Evolutionary conservation across 1,139 yeast species (phyloP).

Genomic region (Candida tunisiensis): DNA sequence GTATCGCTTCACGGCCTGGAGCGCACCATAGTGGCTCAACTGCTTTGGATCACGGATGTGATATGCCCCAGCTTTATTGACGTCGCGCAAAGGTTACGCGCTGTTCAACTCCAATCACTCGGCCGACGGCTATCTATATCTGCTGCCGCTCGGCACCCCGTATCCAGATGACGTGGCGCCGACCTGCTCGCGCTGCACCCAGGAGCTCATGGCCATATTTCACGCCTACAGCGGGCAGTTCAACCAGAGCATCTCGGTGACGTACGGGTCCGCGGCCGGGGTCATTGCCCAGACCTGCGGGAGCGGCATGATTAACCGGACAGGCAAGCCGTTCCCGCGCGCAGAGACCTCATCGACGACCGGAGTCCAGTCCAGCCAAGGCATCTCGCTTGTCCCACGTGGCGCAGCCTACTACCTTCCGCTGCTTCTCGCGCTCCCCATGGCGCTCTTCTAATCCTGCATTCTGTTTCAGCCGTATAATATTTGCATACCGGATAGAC

Average conservation of each 20-base stretch:
- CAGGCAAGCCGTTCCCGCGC: slow-evolving; percentile 5
- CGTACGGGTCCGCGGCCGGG: slow-evolving; percentile 14
- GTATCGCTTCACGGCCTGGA: too few relatives aligned
- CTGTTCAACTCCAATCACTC: slow-evolving; percentile 9
- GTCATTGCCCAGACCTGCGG: slow-evolving; percentile 8
- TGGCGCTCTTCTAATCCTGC: too few relatives aligned
- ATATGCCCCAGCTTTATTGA: too few relatives aligned
- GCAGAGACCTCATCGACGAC: slow-evolving; percentile 1
- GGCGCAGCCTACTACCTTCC: too few relatives aligned
- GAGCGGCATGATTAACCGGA: slow-evolving; percentile 5
- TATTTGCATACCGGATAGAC: too few relatives aligned
- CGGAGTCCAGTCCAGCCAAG: not conserved
- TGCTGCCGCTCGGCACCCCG: slow-evolving; percentile 14
- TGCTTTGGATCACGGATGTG: too few relatives aligned
- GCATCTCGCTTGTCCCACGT: not conserved
- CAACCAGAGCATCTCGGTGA: slow-evolving; percentile 10
- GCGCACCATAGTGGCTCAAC: too few relatives aligned
- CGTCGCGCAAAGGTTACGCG: slow-evolving; percentile 16
- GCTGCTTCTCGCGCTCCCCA: too few relatives aligned
- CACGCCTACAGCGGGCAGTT: slow-evolving; percentile 10
- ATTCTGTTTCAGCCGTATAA: too few relatives aligned
- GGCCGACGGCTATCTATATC: slow-evolving; percentile 16
- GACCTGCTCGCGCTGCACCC: slow-evolving; percentile 13
- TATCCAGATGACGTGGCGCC: slow-evolving; percentile 10
- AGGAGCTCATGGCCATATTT: slow-evolving; percentile 11